Evolutionary conservation across 352 stramenopile genomes (phyloP), one percentile per base, ranked within the genome.

Genomic region (Pythium periplocum): DNA sequence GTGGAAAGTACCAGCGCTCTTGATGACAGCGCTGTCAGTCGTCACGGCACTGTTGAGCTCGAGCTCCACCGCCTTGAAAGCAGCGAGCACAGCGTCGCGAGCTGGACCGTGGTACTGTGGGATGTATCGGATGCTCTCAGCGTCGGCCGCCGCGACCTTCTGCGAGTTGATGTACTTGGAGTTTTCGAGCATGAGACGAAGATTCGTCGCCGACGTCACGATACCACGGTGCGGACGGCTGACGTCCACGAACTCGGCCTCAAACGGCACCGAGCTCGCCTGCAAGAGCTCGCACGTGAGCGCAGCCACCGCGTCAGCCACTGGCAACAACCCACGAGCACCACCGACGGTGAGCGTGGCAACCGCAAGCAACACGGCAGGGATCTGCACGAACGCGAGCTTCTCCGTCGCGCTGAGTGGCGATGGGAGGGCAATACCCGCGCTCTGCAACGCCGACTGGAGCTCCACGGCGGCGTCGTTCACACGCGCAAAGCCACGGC

Each of bases 161-260:
- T 68, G 59, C 39, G 75, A 69, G 64, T 86, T 93, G 26, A 87
- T 59, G 36, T 75, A 78, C 73, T 92, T 94, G 53, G 89, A 97
- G 46, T 78, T 83, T 48, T 96, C 86, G 35, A 97, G 71, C 71
- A 97, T 87, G 30, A 95, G 57, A 9, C 88, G 86, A 48, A 97
- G 50, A 62, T 94, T 83, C 39, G 78, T 68, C 30, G 90, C 90
- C 40, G 78, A 88, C 12, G 71, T 87, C 53, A 96, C 72, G 55
- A 96, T 90, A 48, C 90, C 90, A 37, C 90, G 83, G 69, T 96
- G 86, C 44, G 83, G 86, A 31, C 89, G 78, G 41, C 63, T 72
- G 7, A 55, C 68, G 55, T 97, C 86, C 59, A 93, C 83, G 61
- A 87, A 86, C 44, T 90, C 73, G n/a, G 83, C 71, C 10, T 96